These are phyloP conservation scores for Hirschfeldia incana DNA, from an alignment of 345 rosid species.

Conservation along the genomic window DNA sequence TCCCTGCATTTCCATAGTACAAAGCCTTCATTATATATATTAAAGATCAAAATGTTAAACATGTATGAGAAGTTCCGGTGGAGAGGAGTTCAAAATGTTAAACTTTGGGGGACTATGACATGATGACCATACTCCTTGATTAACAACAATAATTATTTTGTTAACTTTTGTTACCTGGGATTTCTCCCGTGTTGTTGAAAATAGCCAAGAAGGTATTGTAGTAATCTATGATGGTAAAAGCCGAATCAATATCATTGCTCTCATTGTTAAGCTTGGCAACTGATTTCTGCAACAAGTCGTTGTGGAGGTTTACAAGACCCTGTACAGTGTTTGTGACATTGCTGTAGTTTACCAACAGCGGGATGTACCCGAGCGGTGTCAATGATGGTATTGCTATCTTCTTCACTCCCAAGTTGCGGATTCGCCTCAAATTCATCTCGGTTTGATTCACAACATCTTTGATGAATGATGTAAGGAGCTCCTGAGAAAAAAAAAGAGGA, in stretches of 20 bases:
- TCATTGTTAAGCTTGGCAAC: constrained; percentile 46
- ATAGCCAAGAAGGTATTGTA: constrained; percentile 50
- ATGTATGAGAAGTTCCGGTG: not conserved
- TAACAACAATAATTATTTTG: not conserved
- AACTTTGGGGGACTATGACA: not conserved
- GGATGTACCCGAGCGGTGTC: constrained; percentile 67
- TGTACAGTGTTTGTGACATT: not conserved
- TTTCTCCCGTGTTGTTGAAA: constrained; percentile 40
- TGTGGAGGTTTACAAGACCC: constrained; percentile 44
- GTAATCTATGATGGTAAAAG: constrained; percentile 50
- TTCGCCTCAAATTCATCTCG: constrained; percentile 41
- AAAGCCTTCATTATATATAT: no score
- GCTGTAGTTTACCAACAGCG: constrained; percentile 43
- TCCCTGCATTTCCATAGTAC: constrained; percentile 26
- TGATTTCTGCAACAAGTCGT: constrained; percentile 45
- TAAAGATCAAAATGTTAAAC: not conserved
- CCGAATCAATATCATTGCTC: constrained; percentile 21
- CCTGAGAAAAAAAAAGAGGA: constrained; percentile 41
- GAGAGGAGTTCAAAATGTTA: no score
- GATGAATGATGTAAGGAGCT: constrained; percentile 35
- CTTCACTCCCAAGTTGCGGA: constrained; percentile 33
- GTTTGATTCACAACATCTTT: constrained; percentile 52
- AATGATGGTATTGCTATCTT: constrained; percentile 43
- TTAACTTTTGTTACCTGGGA: constrained; percentile 10
- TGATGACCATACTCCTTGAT: not conserved